Evolutionary conservation across 495 filamentous ascomycete species (phyloP).

Genomic region (Cercophora samala): DNA sequence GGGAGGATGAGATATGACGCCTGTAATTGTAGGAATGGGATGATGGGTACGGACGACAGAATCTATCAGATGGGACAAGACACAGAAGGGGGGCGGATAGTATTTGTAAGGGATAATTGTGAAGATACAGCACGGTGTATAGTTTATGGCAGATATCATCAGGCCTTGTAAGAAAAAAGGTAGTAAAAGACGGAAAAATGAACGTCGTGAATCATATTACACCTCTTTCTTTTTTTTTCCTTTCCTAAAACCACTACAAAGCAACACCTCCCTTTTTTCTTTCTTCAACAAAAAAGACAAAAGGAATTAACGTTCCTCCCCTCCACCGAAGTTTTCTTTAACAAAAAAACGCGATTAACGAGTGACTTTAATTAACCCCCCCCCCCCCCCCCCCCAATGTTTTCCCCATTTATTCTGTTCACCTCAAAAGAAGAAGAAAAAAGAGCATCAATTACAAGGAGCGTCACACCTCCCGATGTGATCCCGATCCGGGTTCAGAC

Average conservation of each 20-base stretch:
- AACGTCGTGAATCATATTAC: not conserved
- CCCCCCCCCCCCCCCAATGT: not conserved
- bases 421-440: too few relatives aligned
- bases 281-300: too few relatives aligned
- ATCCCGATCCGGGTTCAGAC: conserved; percentile 34
- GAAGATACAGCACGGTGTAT: not conserved
- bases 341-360: too few relatives aligned
- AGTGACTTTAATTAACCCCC: conserved; percentile 11
- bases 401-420: not conserved
- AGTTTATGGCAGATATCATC: not conserved
- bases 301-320: not conserved
- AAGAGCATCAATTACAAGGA: conserved; percentile 17
- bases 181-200: not conserved
- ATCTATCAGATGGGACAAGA: not conserved
- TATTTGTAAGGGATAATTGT: not conserved
- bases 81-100: not conserved
- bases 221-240: too few relatives aligned
- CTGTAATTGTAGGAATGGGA: not conserved
- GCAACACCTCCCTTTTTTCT: too few relatives aligned
- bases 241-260: too few relatives aligned
- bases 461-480: conserved; percentile 34
- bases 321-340: not conserved
- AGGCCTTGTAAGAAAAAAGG: not conserved
- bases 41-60: not conserved
- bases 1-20: not conserved